Conservation (phyloP, 148 eudicot species). For the Hydrangea macrophylla region DNA sequence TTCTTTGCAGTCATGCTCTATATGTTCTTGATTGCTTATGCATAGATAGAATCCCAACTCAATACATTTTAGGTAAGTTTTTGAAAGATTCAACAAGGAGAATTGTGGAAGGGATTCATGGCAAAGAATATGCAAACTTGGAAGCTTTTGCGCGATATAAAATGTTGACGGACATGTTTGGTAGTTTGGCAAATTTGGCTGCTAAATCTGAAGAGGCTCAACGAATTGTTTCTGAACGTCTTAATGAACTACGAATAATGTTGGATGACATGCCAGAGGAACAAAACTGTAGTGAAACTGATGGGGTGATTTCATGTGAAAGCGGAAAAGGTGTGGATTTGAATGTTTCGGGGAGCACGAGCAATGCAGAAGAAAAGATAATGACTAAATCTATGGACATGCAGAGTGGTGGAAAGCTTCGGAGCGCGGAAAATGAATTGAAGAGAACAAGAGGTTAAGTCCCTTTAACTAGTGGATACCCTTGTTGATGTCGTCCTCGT, state of each 20-base stretch:
- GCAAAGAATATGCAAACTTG: background rate
- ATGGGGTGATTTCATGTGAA: no score
- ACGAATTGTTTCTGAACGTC: background rate
- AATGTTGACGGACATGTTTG: background rate
- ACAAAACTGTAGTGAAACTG: background rate
- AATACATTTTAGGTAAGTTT: slow-evolving; percentile 1
- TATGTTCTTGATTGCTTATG: background rate
- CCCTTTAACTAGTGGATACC: no score
- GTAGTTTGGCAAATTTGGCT: background rate
- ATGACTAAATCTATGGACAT: background rate
- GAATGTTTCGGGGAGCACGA: no score
- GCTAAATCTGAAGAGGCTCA: background rate
- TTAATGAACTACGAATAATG: background rate
- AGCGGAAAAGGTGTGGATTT: no score
- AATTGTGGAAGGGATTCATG: slow-evolving; percentile 1
- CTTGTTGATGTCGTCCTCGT: no score
- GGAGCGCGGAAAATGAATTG: no score
- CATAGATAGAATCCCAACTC: slow-evolving; percentile 1
- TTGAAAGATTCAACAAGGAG: background rate
- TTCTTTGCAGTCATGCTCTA: slow-evolving; percentile 2
- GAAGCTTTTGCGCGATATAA: background rate
- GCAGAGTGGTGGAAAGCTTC: background rate
- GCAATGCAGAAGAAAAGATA: background rate
- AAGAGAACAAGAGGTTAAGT: no score
- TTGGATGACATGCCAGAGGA: background rate